Evolutionary conservation across 345 rosid genomes (phyloP).

Genomic region (Syzygium jambos): DNA sequence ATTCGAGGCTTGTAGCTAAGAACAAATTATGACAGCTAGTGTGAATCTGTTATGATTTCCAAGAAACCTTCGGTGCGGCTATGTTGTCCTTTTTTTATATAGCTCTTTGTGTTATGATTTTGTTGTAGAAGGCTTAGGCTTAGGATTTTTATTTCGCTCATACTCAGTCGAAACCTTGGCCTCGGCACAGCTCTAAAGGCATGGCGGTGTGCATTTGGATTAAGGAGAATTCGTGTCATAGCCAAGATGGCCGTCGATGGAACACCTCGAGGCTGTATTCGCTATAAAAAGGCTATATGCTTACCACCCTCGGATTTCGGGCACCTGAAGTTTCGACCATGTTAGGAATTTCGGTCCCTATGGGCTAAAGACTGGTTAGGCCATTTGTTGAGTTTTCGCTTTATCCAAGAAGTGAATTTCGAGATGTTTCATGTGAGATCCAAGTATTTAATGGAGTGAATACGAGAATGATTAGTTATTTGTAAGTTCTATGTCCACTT

Average conservation of each 20-base stretch:
- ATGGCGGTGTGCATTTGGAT: not conserved
- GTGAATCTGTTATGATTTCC: not conserved
- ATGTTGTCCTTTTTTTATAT: not conserved
- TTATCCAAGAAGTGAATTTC: not conserved
- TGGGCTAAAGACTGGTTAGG: not conserved
- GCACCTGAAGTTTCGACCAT: not conserved
- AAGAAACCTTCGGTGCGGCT: not conserved
- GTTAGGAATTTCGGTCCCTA: not conserved
- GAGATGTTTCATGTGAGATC: not conserved
- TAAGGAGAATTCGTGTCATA: not conserved
- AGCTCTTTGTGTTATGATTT: not conserved
- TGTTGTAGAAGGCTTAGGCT: not conserved
- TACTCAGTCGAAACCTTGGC: not conserved
- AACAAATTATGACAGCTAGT: not conserved
- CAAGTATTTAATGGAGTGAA: not conserved
- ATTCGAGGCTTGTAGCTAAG: not conserved
- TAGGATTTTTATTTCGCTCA: not conserved
- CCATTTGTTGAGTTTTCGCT: not conserved
- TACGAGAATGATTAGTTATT: not conserved
- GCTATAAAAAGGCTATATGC: not conserved
- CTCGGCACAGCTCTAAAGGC: not conserved
- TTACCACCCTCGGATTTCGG: not conserved
- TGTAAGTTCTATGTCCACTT: not conserved
- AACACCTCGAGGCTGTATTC: not conserved
- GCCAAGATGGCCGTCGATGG: not conserved